Percentiles rank a stretch among this genome's conserved stretches.
phyloP scores from a whole-genome alignment of 1,139 yeast genomes.

The Magnusiomyces magnusii region DNA sequence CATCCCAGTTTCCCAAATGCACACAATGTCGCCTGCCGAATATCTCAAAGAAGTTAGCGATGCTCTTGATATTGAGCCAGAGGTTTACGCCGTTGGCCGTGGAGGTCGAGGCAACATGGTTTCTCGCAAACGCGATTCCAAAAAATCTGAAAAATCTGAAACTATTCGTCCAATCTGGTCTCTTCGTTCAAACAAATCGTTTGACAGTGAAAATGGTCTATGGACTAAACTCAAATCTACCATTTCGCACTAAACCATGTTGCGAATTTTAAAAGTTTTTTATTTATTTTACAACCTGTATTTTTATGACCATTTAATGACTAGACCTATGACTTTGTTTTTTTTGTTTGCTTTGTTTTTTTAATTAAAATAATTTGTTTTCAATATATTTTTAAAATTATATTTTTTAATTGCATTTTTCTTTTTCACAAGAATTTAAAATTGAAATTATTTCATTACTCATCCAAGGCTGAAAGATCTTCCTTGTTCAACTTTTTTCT shows the following conservation, averaged over 20 bases:
- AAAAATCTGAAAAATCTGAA: neutral
- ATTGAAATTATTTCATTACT: no score
- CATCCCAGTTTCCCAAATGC: slow-evolving; percentile 29
- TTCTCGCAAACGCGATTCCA: slow-evolving; percentile 2
- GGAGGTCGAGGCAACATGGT: slow-evolving; percentile 36
- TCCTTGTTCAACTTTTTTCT: slow-evolving; percentile 28
- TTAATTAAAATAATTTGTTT: neutral
- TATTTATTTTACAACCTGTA: neutral
- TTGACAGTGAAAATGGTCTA: slow-evolving; percentile 18
- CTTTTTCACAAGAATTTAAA: no score
- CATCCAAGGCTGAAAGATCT: slow-evolving; percentile 8
- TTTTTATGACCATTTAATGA: neutral
- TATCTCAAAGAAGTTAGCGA: slow-evolving; percentile 31
- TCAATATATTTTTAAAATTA: neutral
- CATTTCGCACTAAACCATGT: slow-evolving; percentile 20
- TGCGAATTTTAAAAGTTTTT: neutral
- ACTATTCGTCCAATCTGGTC: slow-evolving; percentile 10
- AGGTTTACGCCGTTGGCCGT: slow-evolving; percentile 33
- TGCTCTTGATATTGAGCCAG: slow-evolving; percentile 30
- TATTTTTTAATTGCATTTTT: no score
- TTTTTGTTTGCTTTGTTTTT: neutral
- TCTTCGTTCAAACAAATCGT: neutral
- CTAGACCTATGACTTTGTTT: neutral
- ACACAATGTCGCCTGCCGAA: slow-evolving; percentile 30
- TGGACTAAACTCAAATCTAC: slow-evolving; percentile 27